phyloP scores from a whole-genome alignment of 768 basidiomycete genomes.

The Phanerochaete carnosa region DNA sequence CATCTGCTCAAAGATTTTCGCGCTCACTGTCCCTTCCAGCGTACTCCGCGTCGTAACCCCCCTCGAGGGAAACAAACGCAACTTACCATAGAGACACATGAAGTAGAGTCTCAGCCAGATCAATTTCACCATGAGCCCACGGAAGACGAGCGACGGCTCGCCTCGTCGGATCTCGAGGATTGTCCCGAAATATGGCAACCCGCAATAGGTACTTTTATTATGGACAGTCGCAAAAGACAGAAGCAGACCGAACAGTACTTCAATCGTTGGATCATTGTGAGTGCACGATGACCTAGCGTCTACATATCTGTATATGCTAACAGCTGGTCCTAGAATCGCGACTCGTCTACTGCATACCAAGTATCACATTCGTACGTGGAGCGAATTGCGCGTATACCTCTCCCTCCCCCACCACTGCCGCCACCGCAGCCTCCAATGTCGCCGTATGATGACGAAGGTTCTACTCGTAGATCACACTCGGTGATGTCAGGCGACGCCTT shows the following conservation, averaged over 20 bases:
- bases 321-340: conserved; percentile 55
- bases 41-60: conserved; percentile 25
- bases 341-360: conserved; percentile 54
- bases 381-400: conserved; percentile 44
- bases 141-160: conserved; percentile 41
- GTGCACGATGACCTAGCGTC: conserved; percentile 14
- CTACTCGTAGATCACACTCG: conserved; percentile 34
- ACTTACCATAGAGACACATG: conserved; percentile 23
- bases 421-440: conserved; percentile 26
- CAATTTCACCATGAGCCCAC: conserved; percentile 26
- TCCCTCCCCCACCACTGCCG: conserved; percentile 37
- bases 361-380: conserved; percentile 58
- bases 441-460: conserved; percentile 32
- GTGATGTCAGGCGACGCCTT: conserved; percentile 22
- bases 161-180: conserved; percentile 80
- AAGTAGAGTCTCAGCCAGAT: conserved; percentile 23
- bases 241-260: conserved; percentile 74
- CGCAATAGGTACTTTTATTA: conserved; percentile 65
- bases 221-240: conserved; percentile 71
- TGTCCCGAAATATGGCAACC: conserved; percentile 73
- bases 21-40: conserved; percentile 14
- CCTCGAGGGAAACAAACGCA: conserved; percentile 35
- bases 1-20: neutral
- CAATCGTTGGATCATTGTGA: conserved; percentile 61
- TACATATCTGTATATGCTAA: neutral